Base-by-base conservation (phyloP, 2,329 filamentous ascomycete species). In the Xylaria sp. region DNA sequence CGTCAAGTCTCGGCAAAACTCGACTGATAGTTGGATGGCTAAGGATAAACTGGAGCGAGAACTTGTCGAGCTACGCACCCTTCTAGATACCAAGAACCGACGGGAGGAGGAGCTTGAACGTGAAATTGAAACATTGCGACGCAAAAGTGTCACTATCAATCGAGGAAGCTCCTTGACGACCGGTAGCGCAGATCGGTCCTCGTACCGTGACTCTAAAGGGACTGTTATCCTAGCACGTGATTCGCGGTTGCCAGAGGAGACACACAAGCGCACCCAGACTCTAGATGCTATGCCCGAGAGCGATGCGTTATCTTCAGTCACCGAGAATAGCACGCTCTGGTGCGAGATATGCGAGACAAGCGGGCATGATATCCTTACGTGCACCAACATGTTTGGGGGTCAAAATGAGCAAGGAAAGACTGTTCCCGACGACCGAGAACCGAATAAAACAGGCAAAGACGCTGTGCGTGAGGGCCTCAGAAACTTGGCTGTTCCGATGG, bases 331-430 rank as follows among this genome's bases (percentile, higher is more conserved):
- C 78, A 88, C 86, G 18, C 86, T 94, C 71, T 97, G 93, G 92
- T 98, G 95, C 81, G 96, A 98, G 82, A 96, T 98, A 71, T 98
- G 95, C 82, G 94, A 98, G 83, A 93, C 92, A 41, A 87, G 89
- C 56, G 94, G 95, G 18, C 95, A 98, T 78, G 95, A 98, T 76
- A 97, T 98, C 69, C 85, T 98, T 66, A 97, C 93, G 25, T 98
- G 95, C 85, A 94, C 92, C 62, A 95, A 94, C 80, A 96, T 97
- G 90, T 95, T 93, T 80, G 90, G 86, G 2, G 78, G 83, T 8
- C 83, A 78, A 58, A 74, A 74, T 46, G 76, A 74, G 52, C 75
- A 75, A 55, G 72, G 68, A 63, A 75, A 75, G 56, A 48, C 61
- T 48, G 61, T 58, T n/a, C 51, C 68, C 51, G 63, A 73, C 55